Evolutionary conservation across 73 alveolate genomes (phyloP), one percentile per base, ranked within the genome.

Genomic region (Tetrahymena malaccensis): DNA sequence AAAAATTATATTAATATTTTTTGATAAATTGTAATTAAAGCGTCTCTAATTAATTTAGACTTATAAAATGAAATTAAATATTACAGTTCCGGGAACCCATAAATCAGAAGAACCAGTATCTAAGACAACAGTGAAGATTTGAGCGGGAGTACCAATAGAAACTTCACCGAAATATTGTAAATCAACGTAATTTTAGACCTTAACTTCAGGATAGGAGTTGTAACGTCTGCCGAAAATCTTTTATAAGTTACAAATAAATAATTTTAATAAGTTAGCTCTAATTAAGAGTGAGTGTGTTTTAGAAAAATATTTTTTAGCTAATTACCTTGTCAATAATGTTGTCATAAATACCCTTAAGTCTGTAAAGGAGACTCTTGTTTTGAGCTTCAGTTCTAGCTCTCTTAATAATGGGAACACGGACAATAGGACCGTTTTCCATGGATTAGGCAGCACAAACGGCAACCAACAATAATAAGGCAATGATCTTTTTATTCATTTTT

Each of bases 81-180:
- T 70, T 70, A 70, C 89, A n/a, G 89, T 70, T 70, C 89, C 56
- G 34, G 96, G 94, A 37, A 97, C 98, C 98, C 98, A 97, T 57
- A 97, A 97, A 94, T 97, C 96, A 19, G 98, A 95, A 31, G 98
- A 96, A 27, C 98, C 98, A 55, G 98, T 97, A 94, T 97, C 98
- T 13, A 97, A 97, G 93, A 97, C 96, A 55, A 97, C 98, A 37
- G 95, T 93, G 94, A 97, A 96, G 25, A 57, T 37, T 83, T 97
- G 94, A 11, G 96, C 93, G 34, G 98, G 97, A n/a, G 97, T 93
- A 40, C 98, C 98, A 43, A 97, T 89, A 4, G 40, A 55, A 16
- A 94, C 84, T 70, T 55, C 83, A 22, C 96, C 94, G 96, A 83
- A 43, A 58, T 94, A 94, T 43, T 94, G 85, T 58, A 83, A 55